Base-by-base conservation (phyloP, 2,329 filamentous ascomycete genomes). In the Metarhizium robertsii region DNA sequence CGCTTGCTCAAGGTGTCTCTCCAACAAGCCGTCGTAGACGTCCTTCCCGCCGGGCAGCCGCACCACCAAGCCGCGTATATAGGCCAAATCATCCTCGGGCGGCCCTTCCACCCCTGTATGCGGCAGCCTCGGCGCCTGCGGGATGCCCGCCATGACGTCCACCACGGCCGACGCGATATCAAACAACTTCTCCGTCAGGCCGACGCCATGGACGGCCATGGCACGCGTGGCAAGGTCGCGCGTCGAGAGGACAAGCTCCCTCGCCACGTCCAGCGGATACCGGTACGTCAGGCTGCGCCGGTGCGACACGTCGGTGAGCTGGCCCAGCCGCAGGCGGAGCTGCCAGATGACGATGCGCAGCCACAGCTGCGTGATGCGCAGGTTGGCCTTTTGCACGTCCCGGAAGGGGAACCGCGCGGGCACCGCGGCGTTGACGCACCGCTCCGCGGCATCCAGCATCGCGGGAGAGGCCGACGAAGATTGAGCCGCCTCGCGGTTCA, bases 181-280 rank as follows among this genome's bases (percentile, higher is more conserved):
- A 45, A 74, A 76, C 0, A 77, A 58, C 57, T 77, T 77, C 55
- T 77, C 74, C 0, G 74, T 76, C n/a, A 77, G 58, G 0, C 74
- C 74, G 10, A 73, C 72, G 0, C 74, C 74, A 11, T 77, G 74
- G 0, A 77, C 68, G 20, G 65, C 67, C 54, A 77, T 70, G 48
- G 70, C 71, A 16, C 67, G 65, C 1, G 74, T 59, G 0, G 71
- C 65, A 0, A 76, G 61, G 30, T 73, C 69, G 2, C 69, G 60
- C 0, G 71, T 75, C 1, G 71, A 73, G 0, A 73, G 55, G 2
- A 67, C 67, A 6, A 75, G 61, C 2, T 74, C 70, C 50, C 68
- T 72, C 11, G 71, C 73, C 6, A 75, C 66, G 6, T 72, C 69
- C 3, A 76, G 63, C 4, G 74, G 73, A 52, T 75, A 75, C 40